phyloP scores from a whole-genome alignment of 1,284 basidiomycete species.

The Ganoderma meredithae region DNA sequence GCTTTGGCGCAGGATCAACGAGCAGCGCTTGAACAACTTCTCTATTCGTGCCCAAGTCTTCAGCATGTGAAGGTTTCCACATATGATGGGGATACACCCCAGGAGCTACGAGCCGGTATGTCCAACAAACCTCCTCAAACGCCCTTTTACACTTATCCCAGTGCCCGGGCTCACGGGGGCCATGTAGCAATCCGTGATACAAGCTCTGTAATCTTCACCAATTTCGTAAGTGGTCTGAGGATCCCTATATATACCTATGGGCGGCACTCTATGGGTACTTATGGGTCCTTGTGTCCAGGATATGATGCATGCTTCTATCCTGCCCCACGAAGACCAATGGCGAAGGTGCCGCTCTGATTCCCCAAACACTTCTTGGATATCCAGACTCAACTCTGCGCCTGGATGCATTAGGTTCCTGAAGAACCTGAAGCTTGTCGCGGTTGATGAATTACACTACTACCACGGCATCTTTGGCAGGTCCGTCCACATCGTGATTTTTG shows the following conservation, averaged over 20 bases:
- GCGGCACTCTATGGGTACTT: conserved; percentile 17
- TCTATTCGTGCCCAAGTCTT: conserved; percentile 69
- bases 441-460: conserved; percentile 90
- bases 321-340: conserved; percentile 89
- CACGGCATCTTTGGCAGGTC: conserved; percentile 76
- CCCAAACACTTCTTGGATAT: not conserved
- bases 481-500: not conserved
- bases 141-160: not conserved
- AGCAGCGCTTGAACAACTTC: conserved; percentile 69
- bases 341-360: conserved; percentile 51
- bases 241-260: not conserved
- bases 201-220: conserved; percentile 78
- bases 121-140: not conserved
- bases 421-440: conserved; percentile 80
- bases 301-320: conserved; percentile 86
- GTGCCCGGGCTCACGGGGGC: not conserved
- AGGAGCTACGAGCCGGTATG: conserved; percentile 65
- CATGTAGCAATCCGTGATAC: conserved; percentile 65
- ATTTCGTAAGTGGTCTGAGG: conserved; percentile 61
- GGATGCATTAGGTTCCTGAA: conserved; percentile 64
- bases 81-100: conserved; percentile 90
- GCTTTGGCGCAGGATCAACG: conserved; percentile 92
- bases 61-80: conserved; percentile 75
- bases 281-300: conserved; percentile 59
- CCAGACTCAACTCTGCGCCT: not conserved